Evolutionary conservation across 225 moss, liverwort and hornwort species (phyloP).

Genomic region (Physcomitrium patens): DNA sequence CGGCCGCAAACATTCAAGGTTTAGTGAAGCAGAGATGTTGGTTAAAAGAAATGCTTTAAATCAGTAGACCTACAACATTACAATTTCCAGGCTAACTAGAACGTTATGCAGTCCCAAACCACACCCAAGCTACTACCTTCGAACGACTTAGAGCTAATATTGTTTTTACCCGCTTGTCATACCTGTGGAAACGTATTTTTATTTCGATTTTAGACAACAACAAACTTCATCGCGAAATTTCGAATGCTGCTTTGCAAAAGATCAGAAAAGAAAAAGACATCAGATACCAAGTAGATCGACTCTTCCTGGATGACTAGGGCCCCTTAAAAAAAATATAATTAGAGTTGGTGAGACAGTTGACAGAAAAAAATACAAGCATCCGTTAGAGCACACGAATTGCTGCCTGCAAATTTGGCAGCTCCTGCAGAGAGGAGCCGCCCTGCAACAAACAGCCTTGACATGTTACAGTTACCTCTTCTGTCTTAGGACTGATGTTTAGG

Average conservation of each 20-base stretch:
- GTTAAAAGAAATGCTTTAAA: not conserved
- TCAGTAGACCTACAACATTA: not conserved
- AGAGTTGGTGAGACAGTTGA: not conserved
- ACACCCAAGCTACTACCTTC: too few relatives aligned
- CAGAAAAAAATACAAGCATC: not conserved
- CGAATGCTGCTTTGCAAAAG: too few relatives aligned
- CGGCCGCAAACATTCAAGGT: not conserved
- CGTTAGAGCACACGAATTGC: slow-evolving; percentile 31
- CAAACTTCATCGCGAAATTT: too few relatives aligned
- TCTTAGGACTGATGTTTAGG: not conserved
- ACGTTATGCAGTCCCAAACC: not conserved
- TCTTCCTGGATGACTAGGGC: too few relatives aligned
- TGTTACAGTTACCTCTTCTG: slow-evolving; percentile 5
- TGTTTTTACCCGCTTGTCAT: too few relatives aligned
- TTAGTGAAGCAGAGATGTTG: not conserved
- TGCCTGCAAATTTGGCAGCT: slow-evolving; percentile 25
- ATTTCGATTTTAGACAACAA: too few relatives aligned
- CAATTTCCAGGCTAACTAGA: not conserved
- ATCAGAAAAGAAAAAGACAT: too few relatives aligned
- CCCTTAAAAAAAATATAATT: not conserved
- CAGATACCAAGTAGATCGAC: too few relatives aligned
- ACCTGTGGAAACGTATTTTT: too few relatives aligned
- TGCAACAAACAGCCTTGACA: slow-evolving; percentile 31
- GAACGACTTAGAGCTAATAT: too few relatives aligned
- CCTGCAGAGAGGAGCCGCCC: slow-evolving; percentile 9